phyloP scores from a whole-genome alignment of 768 basidiomycete genomes.

The Leccinum truebloodii region DNA sequence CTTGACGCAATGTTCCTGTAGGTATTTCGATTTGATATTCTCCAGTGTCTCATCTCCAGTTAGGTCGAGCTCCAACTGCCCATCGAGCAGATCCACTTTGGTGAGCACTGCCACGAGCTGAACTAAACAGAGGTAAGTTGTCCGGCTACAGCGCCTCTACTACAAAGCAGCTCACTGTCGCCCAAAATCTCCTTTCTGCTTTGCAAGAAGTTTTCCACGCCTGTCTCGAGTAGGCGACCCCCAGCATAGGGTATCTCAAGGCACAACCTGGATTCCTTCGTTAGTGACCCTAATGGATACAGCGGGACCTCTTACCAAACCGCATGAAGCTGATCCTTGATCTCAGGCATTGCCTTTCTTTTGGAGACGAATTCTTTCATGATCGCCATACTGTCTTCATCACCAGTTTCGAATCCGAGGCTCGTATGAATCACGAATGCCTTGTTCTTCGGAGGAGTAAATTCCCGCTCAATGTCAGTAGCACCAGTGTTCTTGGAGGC shows the following conservation, averaged over 20 bases:
- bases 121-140: neutral
- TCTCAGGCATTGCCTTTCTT: neutral
- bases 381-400: conserved; percentile 5
- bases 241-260: conserved; percentile 17
- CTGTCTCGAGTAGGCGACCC: conserved; percentile 18
- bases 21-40: neutral
- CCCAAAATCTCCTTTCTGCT: conserved; percentile 12
- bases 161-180: neutral
- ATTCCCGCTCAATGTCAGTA: conserved; percentile 15
- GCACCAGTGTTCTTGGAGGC: neutral
- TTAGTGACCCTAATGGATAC: neutral
- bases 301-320: conserved; percentile 9
- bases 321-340: conserved; percentile 15
- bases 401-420: conserved; percentile 19
- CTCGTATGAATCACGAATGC: conserved; percentile 21
- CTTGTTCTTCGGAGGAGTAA: conserved; percentile 9
- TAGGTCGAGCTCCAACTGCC: conserved; percentile 5
- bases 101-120: conserved; percentile 17
- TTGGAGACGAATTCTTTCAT: neutral
- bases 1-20: conserved; percentile 2
- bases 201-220: conserved; percentile 14
- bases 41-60: neutral
- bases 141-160: conserved; percentile 5
- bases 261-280: conserved; percentile 12
- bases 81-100: conserved; percentile 13